Base-by-base conservation (phyloP, 192 early-diverging fungal species). In the Backusella tarrabulga region DNA sequence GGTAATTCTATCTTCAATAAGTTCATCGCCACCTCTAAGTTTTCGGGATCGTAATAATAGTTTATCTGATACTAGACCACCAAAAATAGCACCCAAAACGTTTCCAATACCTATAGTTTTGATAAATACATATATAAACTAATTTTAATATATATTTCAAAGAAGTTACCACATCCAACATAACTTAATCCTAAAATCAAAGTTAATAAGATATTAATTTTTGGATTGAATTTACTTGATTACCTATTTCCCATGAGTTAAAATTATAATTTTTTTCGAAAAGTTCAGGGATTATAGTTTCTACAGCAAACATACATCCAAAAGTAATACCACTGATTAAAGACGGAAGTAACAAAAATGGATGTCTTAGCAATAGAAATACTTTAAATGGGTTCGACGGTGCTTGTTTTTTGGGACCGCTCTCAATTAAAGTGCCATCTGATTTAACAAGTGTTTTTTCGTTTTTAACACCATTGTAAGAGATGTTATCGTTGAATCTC, bases 291-390 rank as follows among this genome's bases (percentile, higher is more conserved):
- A 82, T 82, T 21, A 82, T 76, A 3, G 81, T 82, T 54, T 79
- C 77, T 5, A 82, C 78, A 71, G 85, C 79, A 44, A 86, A 88
- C 87, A 88, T 88, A 21, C 79, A 74, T 41, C 83, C 82, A 77
- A 88, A 88, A 35, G 78, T 54, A 56, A 88, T 77, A 46, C 83
- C 84, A 21, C 76, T 77, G 50, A 79, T 80, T 23, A 87, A 76
- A 19, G 85, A 75, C 0, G 74, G 36, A 15, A 87, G 52, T 11
- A 87, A 71, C 8, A 87, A 77, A 23, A 84, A 77, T 21, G 85
- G 79, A 63, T 84, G 75, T 46, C 50, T 80, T 15, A 87, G 63
- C 6, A 84, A 44, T n/a, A 21, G 4, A 34, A 80, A 38, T 19
- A 74, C 36, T 11, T 19, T 70, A 12, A 80, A n/a, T 17, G 52